Evolutionary conservation across 345 rosid species (phyloP).

Genomic region (Anastatica hierochuntica): DNA sequence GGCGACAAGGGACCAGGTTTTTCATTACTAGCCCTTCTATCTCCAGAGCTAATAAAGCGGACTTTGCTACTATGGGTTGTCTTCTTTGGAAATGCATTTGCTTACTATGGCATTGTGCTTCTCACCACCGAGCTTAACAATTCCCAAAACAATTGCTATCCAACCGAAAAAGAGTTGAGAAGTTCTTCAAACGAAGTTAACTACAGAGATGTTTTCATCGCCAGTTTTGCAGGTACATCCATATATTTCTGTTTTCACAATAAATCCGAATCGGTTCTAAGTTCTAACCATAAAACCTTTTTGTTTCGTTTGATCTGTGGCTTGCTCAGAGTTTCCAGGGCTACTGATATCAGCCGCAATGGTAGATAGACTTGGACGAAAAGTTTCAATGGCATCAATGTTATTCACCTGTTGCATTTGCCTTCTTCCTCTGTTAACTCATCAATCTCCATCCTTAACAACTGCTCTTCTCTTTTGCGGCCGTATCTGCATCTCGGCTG

Average conservation of each 20-base stretch:
- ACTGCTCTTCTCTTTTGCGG: conserved; percentile 67
- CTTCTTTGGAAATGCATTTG: conserved; percentile 82
- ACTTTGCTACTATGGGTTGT: conserved; percentile 78
- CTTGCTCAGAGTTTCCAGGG: conserved; percentile 66
- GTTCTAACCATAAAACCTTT: background rate
- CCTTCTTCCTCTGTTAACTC: conserved; percentile 66
- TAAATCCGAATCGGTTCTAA: background rate
- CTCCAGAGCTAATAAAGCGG: conserved; percentile 51
- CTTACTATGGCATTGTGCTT: conserved; percentile 80
- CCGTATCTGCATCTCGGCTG: conserved; percentile 75
- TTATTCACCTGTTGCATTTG: conserved; percentile 59
- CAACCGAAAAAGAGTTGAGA: conserved; percentile 16
- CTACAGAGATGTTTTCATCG: conserved; percentile 66
- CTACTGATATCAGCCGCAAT: conserved; percentile 60
- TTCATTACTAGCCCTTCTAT: conserved; percentile 48
- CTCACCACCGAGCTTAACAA: conserved; percentile 80
- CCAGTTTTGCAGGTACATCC: conserved; percentile 71
- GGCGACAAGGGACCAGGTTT: conserved; percentile 30
- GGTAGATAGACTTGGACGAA: conserved; percentile 79
- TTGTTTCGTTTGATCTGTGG: conserved; percentile 4
- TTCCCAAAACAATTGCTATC: conserved; percentile 35
- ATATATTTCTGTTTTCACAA: background rate
- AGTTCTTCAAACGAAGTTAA: conserved; percentile 33
- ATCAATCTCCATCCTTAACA: conserved; percentile 50
- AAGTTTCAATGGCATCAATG: conserved; percentile 68